phyloP scores from a whole-genome alignment of 108 stramenopile species.

The Nannochloropsis salina region DNA sequence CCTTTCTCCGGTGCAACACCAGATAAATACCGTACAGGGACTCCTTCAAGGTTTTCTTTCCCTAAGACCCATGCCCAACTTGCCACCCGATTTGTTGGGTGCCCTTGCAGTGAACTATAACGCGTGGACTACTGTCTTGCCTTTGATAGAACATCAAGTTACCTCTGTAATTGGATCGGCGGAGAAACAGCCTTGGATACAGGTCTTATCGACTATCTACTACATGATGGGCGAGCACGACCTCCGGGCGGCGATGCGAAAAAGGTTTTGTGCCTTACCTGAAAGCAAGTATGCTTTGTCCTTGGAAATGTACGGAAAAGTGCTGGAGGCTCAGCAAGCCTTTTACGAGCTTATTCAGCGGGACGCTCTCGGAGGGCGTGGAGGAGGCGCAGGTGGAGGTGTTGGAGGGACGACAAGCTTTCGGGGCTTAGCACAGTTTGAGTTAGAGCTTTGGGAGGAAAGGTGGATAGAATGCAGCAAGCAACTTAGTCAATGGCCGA shows the following conservation, averaged over 20 bases:
- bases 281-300: slow-evolving; percentile 32
- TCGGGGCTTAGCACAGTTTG: slow-evolving; percentile 52
- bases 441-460: slow-evolving; percentile 79
- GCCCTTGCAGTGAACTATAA: slow-evolving; percentile 39
- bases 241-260: slow-evolving; percentile 25
- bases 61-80: slow-evolving; percentile 38
- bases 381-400: not conserved
- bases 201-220: slow-evolving; percentile 42
- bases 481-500: slow-evolving; percentile 73
- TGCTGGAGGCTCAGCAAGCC: slow-evolving; percentile 42
- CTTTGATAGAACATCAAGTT: slow-evolving; percentile 15
- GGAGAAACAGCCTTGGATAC: slow-evolving; percentile 42
- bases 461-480: slow-evolving; percentile 77
- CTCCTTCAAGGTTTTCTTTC: slow-evolving; percentile 25
- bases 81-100: slow-evolving; percentile 42
- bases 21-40: slow-evolving; percentile 48
- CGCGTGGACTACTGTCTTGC: slow-evolving; percentile 30
- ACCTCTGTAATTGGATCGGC: slow-evolving; percentile 24
- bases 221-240: slow-evolving; percentile 45
- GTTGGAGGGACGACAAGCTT: not conserved
- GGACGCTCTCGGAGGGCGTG: slow-evolving; percentile 23
- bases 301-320: slow-evolving; percentile 39
- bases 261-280: slow-evolving; percentile 22
- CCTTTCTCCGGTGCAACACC: not conserved
- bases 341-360: slow-evolving; percentile 30